Evolutionary conservation across 2,329 filamentous ascomycete genomes (phyloP).

Genomic region (Capronia americana): DNA sequence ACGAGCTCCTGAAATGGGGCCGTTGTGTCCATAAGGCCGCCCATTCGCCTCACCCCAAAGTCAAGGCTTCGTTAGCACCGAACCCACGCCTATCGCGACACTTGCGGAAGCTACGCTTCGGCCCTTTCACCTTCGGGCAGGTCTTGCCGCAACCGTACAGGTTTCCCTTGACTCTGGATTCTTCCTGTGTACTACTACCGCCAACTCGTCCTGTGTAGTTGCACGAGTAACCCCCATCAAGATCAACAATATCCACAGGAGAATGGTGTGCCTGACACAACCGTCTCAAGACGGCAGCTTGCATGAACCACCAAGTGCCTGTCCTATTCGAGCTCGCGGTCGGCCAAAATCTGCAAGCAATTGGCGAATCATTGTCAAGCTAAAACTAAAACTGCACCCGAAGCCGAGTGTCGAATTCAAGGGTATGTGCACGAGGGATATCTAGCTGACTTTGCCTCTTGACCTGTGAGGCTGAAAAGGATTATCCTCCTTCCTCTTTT

Average conservation of each 20-base stretch:
- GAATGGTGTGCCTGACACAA: not conserved
- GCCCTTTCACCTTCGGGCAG: slow-evolving; percentile 12
- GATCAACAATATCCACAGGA: not conserved
- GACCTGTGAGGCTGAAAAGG: slow-evolving; percentile 1
- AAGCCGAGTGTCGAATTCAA: not conserved
- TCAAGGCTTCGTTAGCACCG: not conserved
- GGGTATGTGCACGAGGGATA: not conserved
- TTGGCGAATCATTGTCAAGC: not conserved
- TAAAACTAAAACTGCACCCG: not conserved
- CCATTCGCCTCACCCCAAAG: slow-evolving; percentile 14
- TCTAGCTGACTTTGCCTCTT: not conserved
- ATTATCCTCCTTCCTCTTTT: not conserved
- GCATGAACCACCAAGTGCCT: not conserved
- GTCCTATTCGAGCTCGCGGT: not conserved
- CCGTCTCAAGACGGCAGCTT: not conserved
- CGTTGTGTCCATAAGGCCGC: slow-evolving; percentile 2
- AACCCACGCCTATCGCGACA: slow-evolving; percentile 7
- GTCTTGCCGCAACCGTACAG: slow-evolving; percentile 3
- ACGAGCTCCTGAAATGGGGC: not conserved
- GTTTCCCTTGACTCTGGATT: no score
- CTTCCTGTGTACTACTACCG: no score
- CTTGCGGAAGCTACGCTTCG: slow-evolving; percentile 24
- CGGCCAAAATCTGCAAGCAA: not conserved
- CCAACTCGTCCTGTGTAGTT: no score
- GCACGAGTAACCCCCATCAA: not conserved